These are phyloP conservation scores for Cutaneotrichosporon curvatum DNA, from an alignment of 1,284 basidiomycete genomes.

Conservation along the genomic window DNA sequence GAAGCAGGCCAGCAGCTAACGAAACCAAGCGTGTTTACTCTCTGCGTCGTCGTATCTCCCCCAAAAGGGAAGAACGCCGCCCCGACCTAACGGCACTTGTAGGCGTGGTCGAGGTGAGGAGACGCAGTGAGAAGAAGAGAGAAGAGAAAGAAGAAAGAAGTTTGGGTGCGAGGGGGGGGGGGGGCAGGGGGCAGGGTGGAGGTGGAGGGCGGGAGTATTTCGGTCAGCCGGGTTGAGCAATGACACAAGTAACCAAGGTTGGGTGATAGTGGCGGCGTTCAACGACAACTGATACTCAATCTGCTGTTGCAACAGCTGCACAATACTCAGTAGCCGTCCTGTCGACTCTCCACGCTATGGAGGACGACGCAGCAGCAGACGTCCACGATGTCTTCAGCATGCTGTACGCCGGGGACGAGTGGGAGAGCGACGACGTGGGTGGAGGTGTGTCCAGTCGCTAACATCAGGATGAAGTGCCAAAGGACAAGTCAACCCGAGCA, in stretches of 20 bases:
- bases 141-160: background rate
- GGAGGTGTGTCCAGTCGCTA: background rate
- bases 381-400: conserved; percentile 13
- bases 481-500: too few species aligned
- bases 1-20: conserved; percentile 15
- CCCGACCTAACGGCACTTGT: background rate
- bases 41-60: conserved; percentile 1
- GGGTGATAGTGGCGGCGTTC: too few species aligned
- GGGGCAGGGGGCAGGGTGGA: background rate
- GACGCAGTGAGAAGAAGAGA: conserved; percentile 2
- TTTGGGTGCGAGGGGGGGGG: background rate
- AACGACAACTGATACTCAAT: too few species aligned
- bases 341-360: too few species aligned
- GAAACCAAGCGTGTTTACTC: conserved; percentile 13
- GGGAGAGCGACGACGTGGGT: conserved; percentile 7
- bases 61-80: background rate
- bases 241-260: too few species aligned
- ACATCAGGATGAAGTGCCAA: background rate
- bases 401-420: conserved; percentile 13
- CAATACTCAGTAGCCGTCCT: too few species aligned
- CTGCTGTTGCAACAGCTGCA: too few species aligned
- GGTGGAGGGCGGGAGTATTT: background rate
- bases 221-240: too few species aligned
- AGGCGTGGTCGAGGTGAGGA: background rate
- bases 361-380: conserved; percentile 3